A percentile compares a stretch with the other conserved stretches of the same genome.
These are phyloP conservation scores for Rhynchospora pubera DNA, from an alignment of 176 grass and related monocot genomes.

Conservation along the genomic window DNA sequence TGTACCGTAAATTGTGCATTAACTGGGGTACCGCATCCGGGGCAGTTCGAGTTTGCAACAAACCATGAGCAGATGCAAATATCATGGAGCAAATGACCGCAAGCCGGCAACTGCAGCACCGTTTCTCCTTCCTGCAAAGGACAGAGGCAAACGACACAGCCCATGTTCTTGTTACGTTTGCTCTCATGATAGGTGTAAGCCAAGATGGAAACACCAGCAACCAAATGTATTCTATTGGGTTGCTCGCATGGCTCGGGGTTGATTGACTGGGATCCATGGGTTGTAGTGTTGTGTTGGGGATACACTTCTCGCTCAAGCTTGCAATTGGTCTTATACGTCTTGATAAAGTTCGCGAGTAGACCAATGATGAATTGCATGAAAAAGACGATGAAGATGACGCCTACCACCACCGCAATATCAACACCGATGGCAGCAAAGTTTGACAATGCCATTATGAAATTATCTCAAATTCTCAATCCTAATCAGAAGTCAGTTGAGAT, in stretches of 20 bases:
- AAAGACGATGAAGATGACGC: background rate
- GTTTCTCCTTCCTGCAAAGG: background rate
- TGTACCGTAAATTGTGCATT: background rate
- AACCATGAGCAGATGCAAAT: background rate
- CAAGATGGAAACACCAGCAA: background rate
- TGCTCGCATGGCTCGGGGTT: background rate
- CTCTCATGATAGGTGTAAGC: background rate
- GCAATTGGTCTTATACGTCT: background rate
- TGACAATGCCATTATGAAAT: background rate
- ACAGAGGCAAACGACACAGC: background rate
- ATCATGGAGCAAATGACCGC: conserved; percentile 6
- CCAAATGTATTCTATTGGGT: background rate
- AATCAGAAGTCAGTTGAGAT: too few species aligned
- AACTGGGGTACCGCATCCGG: background rate
- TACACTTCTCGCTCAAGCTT: background rate
- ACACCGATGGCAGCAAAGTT: background rate
- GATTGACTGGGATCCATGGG: background rate
- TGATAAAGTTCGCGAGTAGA: background rate
- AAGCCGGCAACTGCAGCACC: background rate
- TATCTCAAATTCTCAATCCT: background rate
- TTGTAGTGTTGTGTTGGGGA: background rate
- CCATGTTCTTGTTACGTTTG: background rate
- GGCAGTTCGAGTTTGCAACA: background rate
- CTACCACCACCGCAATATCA: background rate
- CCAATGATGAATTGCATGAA: background rate